Conservation (phyloP, 345 rosid genomes). For the Boechera divaricarpa region DNA sequence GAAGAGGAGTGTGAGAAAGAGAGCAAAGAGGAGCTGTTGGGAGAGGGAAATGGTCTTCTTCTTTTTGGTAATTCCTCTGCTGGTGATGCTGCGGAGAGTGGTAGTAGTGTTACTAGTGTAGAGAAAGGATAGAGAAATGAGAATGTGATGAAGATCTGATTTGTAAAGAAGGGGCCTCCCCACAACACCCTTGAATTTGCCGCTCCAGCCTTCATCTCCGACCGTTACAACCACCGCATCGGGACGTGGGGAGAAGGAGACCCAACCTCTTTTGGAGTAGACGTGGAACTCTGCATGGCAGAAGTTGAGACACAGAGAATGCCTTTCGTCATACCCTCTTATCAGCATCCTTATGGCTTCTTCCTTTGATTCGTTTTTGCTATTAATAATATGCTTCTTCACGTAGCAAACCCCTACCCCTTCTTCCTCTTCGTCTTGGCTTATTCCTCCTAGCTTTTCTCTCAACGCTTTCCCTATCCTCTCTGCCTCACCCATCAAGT, state of each 20-base stretch:
- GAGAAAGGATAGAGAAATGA: slow-evolving; percentile 44
- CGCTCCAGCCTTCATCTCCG: slow-evolving; percentile 64
- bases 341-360: slow-evolving; percentile 83
- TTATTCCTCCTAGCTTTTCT: slow-evolving; percentile 36
- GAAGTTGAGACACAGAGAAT: slow-evolving; percentile 64
- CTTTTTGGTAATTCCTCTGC: slow-evolving; percentile 31
- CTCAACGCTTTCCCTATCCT: slow-evolving; percentile 55
- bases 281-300: slow-evolving; percentile 76
- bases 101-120: slow-evolving; percentile 57
- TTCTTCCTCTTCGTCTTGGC: slow-evolving; percentile 33
- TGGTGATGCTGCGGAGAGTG: slow-evolving; percentile 26
- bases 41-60: slow-evolving; percentile 55
- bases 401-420: slow-evolving; percentile 55
- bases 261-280: slow-evolving; percentile 92
- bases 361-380: slow-evolving; percentile 47
- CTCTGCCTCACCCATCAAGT: slow-evolving; percentile 69
- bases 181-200: slow-evolving; percentile 47
- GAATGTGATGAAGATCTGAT: slow-evolving; percentile 31
- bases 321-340: slow-evolving; percentile 73
- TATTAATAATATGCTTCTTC: slow-evolving; percentile 48
- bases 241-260: slow-evolving; percentile 66
- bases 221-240: slow-evolving; percentile 70
- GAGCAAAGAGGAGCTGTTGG: slow-evolving; percentile 61
- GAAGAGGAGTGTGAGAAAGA: slow-evolving; percentile 59
- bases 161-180: slow-evolving; percentile 52